Evolutionary conservation across 257 asterid genomes (phyloP).

Genomic region (Salvia hispanica): DNA sequence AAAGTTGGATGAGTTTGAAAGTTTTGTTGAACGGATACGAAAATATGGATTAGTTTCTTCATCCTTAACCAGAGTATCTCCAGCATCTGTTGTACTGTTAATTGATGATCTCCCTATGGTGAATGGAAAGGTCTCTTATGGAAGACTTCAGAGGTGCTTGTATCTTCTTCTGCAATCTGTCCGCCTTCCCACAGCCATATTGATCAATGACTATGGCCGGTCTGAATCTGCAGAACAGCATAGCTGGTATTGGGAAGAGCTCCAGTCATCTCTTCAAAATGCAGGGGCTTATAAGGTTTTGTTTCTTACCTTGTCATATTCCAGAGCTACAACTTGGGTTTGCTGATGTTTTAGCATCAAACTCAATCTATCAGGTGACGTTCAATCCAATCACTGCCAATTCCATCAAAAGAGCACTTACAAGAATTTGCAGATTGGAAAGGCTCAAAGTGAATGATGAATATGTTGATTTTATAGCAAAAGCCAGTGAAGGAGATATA

Average conservation of each 20-base stretch:
- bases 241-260: slow-evolving; percentile 75
- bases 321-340: slow-evolving; percentile 13
- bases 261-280: slow-evolving; percentile 70
- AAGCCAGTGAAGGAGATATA: slow-evolving; percentile 90
- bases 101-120: slow-evolving; percentile 95
- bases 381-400: slow-evolving; percentile 78
- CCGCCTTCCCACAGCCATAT: slow-evolving; percentile 78
- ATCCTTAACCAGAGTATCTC: slow-evolving; percentile 47
- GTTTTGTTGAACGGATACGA: slow-evolving; percentile 79
- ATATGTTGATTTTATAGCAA: slow-evolving; percentile 69
- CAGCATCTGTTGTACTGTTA: slow-evolving; percentile 57
- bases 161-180: slow-evolving; percentile 82
- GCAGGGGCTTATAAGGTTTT: slow-evolving; percentile 95
- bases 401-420: slow-evolving; percentile 69
- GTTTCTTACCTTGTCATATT: slow-evolving; percentile 36
- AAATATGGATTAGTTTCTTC: slow-evolving; percentile 77
- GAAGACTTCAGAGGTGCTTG: slow-evolving; percentile 71
- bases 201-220: slow-evolving; percentile 67
- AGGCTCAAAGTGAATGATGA: slow-evolving; percentile 59
- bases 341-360: slow-evolving; percentile 25
- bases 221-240: slow-evolving; percentile 66
- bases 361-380: slow-evolving; percentile 58
- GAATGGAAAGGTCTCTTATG: slow-evolving; percentile 63
- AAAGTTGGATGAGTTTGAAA: slow-evolving; percentile 90
- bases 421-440: slow-evolving; percentile 69